Base-by-base conservation (phyloP, 345 rosid species). In the Eucalyptus paniculata region DNA sequence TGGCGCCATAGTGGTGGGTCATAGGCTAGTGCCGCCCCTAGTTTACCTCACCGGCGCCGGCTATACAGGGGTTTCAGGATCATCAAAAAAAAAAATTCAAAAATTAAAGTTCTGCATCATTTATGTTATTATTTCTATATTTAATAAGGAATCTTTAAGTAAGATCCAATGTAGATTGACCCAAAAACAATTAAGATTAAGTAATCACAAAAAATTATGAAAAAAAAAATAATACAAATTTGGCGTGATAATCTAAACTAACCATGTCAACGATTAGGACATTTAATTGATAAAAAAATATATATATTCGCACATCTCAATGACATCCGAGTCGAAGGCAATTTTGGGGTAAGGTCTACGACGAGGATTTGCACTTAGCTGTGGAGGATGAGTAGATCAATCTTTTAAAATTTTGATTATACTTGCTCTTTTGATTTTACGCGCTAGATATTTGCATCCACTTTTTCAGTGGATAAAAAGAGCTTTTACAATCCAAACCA, bases 1-100 rank as follows among this genome's bases (percentile, higher is more conserved):
- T 12, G 15, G 50, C 1, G 5, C 50, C 15, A 0, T 12, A 2
- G 1, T 49, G 15, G 15, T 49, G 50, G 50, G 15, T 49, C 15
- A 0, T 49, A 4, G 5, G 50, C 50, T 4, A 12, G 13, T 4
- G 0, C 1, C 5, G 2, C 5, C 50, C 14, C 2, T 49, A 12
- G 50, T 49, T 49, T 12, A 12, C 14, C 14, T 49, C 50, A 13
- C 14, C 5, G 4, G 14, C 2, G 0, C 13, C 0, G 14, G 50
- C 5, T 49, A 4, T 49, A 49, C 5, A 9, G 5, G 5, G 14
- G 1, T 12, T 49, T 0, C 2, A 4, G 4, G 14, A 12, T 49
- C 15, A 49, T 49, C 5, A 12, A 49, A 49, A 49, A 49, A 44
- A 45, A 45, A 45, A 45, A 0, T 45, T 45, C 5, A 0, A 54